Conservation (phyloP, 2,329 filamentous ascomycete species). For the Diaporthe sp. region DNA sequence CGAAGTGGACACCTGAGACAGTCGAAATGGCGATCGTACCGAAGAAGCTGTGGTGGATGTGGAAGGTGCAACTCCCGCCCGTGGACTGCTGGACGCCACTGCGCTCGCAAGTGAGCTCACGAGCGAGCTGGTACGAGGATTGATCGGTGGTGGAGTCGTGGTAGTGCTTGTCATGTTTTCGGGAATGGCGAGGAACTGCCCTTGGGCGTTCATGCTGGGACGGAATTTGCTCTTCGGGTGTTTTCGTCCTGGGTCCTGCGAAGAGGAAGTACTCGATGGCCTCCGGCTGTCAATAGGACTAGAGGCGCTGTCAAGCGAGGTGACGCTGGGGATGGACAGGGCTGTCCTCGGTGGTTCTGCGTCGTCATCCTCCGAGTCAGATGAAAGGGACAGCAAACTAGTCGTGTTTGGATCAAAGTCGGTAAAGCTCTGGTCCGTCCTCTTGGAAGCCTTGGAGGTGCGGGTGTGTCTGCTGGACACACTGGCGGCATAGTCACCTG, state of each 20-base stretch:
- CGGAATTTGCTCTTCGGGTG: constrained; percentile 45
- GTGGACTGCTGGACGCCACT: constrained; percentile 46
- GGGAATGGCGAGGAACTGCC: constrained; percentile 60
- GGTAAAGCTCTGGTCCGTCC: constrained; percentile 61
- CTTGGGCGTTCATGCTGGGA: constrained; percentile 56
- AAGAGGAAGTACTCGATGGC: constrained; percentile 37
- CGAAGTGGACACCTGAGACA: constrained; percentile 44
- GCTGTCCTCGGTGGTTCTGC: constrained; percentile 51
- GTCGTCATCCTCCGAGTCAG: constrained; percentile 66
- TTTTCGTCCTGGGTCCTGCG: constrained; percentile 33
- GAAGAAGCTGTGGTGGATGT: constrained; percentile 52
- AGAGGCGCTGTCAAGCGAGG: constrained; percentile 44
- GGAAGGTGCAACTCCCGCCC: constrained; percentile 48
- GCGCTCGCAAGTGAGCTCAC: constrained; percentile 40
- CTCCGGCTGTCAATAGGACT: constrained; percentile 33
- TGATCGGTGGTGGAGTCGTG: constrained; percentile 43
- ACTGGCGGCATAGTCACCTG: constrained; percentile 62
- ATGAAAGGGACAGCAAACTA: constrained; percentile 70
- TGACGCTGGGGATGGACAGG: constrained; percentile 49
- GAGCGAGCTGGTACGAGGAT: constrained; percentile 49
- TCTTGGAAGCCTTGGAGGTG: constrained; percentile 66
- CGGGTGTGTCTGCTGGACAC: constrained; percentile 69
- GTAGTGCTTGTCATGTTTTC: constrained; percentile 44
- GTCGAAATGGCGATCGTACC: constrained; percentile 50
- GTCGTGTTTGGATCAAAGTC: constrained; percentile 67